Base-by-base conservation (phyloP, 2,329 filamentous ascomycete species). In the Immersiporthe knoxdaviesiana region DNA sequence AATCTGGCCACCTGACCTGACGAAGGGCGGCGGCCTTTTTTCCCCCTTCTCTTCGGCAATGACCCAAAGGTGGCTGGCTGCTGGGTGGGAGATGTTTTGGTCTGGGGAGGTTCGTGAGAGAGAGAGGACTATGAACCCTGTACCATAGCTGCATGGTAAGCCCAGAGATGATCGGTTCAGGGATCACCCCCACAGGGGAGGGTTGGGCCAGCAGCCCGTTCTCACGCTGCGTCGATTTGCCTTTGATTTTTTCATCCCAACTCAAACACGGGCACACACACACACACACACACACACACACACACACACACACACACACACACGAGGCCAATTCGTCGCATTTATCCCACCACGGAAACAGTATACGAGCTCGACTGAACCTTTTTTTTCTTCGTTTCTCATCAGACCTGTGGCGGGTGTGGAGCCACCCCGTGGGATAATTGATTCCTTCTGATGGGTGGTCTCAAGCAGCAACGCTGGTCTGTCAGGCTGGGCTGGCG, bases 141-240 rank as follows among this genome's bases (percentile, higher is more conserved):
- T 32, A 56, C 52, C 52, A 56, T 56, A 21, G 44, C 44, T n/a
- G 44, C 44, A n/a, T n/a, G 44, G 52, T 56, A 56, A 30, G 52
- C 52, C 27, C 24, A 56, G 11, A 54, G 52, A 56, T 30, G 52
- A 56, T 56, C 52, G 52, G 52, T 56, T 1, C 52, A 30, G 52
- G 52, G 52, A 56, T 56, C 52, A 32, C 14, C 52, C 52, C 52
- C 24, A 54, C 52, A 10, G 52, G 12, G 12, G 7, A 24, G n/a
- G n/a, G 24, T 30, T 56, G 27, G 52, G 27, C 52, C 52, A 56
- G 21, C 27, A 56, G 52, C 52, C 24, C 35, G 12, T 56, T 56
- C 4, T 7, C 27, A 4, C 37, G 37, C 37, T 21, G n/a, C 21
- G 6, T 18, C 52, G 27, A 18, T 18, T 30, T 14, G 11, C 50